Conservation (phyloP, 352 stramenopile genomes). For the Pythium dissimile region DNA sequence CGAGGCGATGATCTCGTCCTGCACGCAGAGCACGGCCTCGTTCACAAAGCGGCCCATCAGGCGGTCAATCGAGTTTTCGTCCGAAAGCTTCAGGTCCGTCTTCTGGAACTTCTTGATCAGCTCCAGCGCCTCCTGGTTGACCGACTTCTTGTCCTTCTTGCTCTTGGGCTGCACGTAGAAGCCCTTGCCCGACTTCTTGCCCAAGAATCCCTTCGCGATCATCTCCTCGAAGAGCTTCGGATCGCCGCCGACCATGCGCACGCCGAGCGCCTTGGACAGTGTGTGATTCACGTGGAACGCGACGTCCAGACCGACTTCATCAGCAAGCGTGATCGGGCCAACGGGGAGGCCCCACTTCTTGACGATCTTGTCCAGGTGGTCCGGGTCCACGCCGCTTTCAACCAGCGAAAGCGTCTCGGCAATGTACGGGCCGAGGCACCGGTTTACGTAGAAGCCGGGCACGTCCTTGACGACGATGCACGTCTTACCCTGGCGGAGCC, state of each 20-base stretch:
- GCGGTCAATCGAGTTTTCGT: conserved; percentile 91
- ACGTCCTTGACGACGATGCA: conserved; percentile 98
- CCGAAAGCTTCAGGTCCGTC: conserved; percentile 69
- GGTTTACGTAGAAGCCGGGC: conserved; percentile 99
- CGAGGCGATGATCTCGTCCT: conserved; percentile 97
- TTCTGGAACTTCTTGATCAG: conserved; percentile 83
- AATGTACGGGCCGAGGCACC: conserved; percentile 95
- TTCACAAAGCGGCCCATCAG: conserved; percentile 96
- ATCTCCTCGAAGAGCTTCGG: conserved; percentile 93
- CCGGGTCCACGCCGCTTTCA: conserved; percentile 88
- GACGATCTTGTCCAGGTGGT: conserved; percentile 94
- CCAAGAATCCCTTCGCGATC: conserved; percentile 94
- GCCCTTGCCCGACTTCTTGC: conserved; percentile 96
- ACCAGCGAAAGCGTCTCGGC: conserved; percentile 90
- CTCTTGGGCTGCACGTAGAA: conserved; percentile 96
- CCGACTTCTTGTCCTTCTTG: conserved; percentile 89
- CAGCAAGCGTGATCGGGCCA: conserved; percentile 95
- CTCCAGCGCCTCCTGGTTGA: conserved; percentile 86
- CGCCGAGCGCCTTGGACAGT: conserved; percentile 93
- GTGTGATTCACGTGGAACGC: conserved; percentile 92
- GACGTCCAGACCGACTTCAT: conserved; percentile 98
- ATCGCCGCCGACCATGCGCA: conserved; percentile 92
- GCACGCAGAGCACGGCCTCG: conserved; percentile 96
- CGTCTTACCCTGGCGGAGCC: conserved; percentile 97
- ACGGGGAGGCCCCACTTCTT: conserved; percentile 97